phyloP scores from a whole-genome alignment of 2,329 filamentous ascomycete genomes.

The Paramyrothecium sp. region DNA sequence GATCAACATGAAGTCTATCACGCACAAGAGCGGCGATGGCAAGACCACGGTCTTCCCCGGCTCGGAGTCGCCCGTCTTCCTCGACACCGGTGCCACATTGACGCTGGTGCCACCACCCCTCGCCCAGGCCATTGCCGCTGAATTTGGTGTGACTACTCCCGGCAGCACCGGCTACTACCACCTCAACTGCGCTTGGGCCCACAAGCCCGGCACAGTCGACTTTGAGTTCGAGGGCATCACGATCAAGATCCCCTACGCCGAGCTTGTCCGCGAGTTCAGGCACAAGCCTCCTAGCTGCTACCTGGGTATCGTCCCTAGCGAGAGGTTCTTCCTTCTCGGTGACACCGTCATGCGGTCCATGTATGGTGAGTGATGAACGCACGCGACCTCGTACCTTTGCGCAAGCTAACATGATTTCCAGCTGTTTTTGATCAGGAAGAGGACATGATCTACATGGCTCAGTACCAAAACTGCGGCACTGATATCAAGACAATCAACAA shows the following conservation, averaged over 20 bases:
- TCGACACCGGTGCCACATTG: slow-evolving; percentile 70
- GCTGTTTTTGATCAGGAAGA: slow-evolving; percentile 52
- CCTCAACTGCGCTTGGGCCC: slow-evolving; percentile 42
- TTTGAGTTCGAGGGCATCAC: slow-evolving; percentile 48
- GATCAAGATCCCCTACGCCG: slow-evolving; percentile 47
- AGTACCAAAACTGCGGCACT: slow-evolving; percentile 48
- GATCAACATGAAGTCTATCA: slow-evolving; percentile 45
- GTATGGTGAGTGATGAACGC: slow-evolving; percentile 35
- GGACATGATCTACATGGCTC: slow-evolving; percentile 46
- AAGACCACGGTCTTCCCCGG: slow-evolving; percentile 26
- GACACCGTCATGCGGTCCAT: slow-evolving; percentile 54
- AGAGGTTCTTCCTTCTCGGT: slow-evolving; percentile 48
- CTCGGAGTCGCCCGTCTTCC: slow-evolving; percentile 54
- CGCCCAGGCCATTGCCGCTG: slow-evolving; percentile 44
- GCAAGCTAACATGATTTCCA: slow-evolving; percentile 11
- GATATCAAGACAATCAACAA: slow-evolving; percentile 13
- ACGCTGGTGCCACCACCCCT: slow-evolving; percentile 62
- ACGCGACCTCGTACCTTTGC: background rate
- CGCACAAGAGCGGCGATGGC: slow-evolving; percentile 34
- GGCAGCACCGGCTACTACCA: slow-evolving; percentile 43
- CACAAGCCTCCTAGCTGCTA: slow-evolving; percentile 36
- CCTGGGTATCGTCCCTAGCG: slow-evolving; percentile 47
- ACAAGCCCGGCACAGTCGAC: slow-evolving; percentile 41
- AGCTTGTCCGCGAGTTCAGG: slow-evolving; percentile 36
- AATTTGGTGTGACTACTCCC: slow-evolving; percentile 41